Evolutionary conservation across 495 filamentous ascomycete species (phyloP), one percentile per base, ranked within the genome.

Genomic region (Penicillium alfredii): DNA sequence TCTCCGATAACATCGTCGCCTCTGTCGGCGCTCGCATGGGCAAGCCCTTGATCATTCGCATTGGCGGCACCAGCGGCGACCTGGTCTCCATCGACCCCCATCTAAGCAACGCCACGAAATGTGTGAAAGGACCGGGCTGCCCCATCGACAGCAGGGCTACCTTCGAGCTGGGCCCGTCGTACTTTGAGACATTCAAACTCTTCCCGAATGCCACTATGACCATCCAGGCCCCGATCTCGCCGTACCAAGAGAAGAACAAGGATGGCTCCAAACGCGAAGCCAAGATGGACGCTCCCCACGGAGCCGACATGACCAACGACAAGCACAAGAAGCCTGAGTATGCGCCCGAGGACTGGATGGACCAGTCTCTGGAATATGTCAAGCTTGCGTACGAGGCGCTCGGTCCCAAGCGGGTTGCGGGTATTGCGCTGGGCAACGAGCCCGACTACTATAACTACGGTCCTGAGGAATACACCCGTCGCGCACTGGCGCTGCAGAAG

Each of bases 141-240:
- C 37, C 27, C 7, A 17, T 34, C 24, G 28, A 12, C n/a, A 43
- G 36, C 13, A 14, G 30, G 17, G 42, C 35, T 20, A 32, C 26
- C 6, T 57, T 31, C 12, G 40, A 24, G 1, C 18, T 58, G 1
- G 54, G 51, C 1, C 44, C 35, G 1, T 35, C 31, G 34, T 58
- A 55, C 28, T 58, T 54, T 12, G 28, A 52, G 14, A 33, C 16
- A 4, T 49, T 58, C 37, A 37, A 38, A 21, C 20, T 15, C 14
- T 55, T 58, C 21, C 24, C 18, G 5, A 30, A 37, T 5, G 25
- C 41, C 0, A 21, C 23, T 12, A 41, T 55, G 33, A 45, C 50
- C n/a, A 31, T 58, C 33, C 51, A 58, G 19, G 51, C 50, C 11
- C 54, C 54, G 1, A 30, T 58, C n/a, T n/a, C n/a, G n/a, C n/a